phyloP scores from a whole-genome alignment of 768 basidiomycete species.

The Pleurotus pulmonarius region DNA sequence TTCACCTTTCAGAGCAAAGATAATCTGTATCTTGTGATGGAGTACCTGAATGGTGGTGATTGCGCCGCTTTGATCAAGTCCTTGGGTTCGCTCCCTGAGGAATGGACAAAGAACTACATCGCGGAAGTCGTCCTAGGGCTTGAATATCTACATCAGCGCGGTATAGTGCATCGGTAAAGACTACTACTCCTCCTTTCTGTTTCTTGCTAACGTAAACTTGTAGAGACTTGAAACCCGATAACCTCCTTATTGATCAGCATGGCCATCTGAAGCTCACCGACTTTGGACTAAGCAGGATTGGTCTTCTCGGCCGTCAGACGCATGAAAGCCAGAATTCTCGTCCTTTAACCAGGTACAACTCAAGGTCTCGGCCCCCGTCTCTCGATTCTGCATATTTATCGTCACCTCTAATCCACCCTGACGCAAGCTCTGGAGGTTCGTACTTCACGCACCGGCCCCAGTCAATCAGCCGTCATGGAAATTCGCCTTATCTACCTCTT shows the following conservation, averaged over 20 bases:
- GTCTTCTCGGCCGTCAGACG: conserved; percentile 96
- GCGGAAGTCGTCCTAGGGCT: conserved; percentile 94
- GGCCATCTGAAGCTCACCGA: conserved; percentile 98
- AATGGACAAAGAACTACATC: conserved; percentile 95
- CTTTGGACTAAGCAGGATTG: conserved; percentile 95
- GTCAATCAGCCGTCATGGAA: conserved; percentile 53
- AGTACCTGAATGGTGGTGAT: conserved; percentile 97
- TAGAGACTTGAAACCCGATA: conserved; percentile 98
- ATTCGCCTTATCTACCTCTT: conserved; percentile 63
- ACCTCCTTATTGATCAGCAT: conserved; percentile 92
- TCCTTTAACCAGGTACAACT: conserved; percentile 50
- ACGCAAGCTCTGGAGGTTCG: conserved; percentile 60
- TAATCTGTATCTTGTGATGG: conserved; percentile 98
- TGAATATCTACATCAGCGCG: conserved; percentile 93
- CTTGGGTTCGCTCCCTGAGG: conserved; percentile 88
- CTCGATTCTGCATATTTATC: conserved; percentile 77
- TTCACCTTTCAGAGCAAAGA: conserved; percentile 99
- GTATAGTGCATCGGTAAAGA: conserved; percentile 92
- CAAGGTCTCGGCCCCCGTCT: conserved; percentile 78
- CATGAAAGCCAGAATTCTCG: conserved; percentile 55
- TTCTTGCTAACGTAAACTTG: conserved; percentile 11
- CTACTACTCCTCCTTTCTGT: background rate
- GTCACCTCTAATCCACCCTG: conserved; percentile 66
- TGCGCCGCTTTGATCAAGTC: conserved; percentile 97
- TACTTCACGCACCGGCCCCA: conserved; percentile 74